Evolutionary conservation across 371 early-diverging fungal genomes (phyloP).

Genomic region (Zychaea mexicana): DNA sequence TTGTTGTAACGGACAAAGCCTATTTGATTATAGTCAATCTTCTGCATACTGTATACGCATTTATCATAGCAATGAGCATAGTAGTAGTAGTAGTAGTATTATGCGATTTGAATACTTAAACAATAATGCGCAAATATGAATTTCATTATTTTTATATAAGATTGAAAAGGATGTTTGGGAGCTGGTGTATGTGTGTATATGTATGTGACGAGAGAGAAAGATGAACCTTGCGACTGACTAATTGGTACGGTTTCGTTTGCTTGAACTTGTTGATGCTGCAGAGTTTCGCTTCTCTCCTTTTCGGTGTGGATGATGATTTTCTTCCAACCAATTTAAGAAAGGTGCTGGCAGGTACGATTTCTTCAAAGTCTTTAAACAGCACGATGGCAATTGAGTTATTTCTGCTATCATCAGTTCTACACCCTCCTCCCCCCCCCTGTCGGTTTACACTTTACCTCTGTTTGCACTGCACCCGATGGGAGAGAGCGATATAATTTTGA

Average conservation of each 20-base stretch:
- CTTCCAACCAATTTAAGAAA: neutral
- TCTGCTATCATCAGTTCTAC: neutral
- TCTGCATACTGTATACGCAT: too few relatives aligned
- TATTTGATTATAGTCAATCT: too few relatives aligned
- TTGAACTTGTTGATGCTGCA: neutral
- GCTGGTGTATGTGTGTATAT: too few relatives aligned
- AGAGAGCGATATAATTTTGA: conserved; percentile 59
- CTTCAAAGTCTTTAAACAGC: conserved; percentile 2
- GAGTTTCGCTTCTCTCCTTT: neutral
- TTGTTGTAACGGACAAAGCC: too few relatives aligned
- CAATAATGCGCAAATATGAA: too few relatives aligned
- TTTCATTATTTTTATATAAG: too few relatives aligned
- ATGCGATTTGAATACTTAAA: too few relatives aligned
- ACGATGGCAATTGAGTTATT: neutral
- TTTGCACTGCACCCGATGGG: conserved; percentile 35
- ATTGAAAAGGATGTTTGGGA: too few relatives aligned
- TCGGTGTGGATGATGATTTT: conserved; percentile 1
- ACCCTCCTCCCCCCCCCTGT: neutral
- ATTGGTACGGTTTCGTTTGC: neutral
- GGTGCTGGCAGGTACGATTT: conserved; percentile 5
- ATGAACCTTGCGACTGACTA: too few relatives aligned
- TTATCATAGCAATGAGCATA: too few relatives aligned
- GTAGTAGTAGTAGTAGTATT: too few relatives aligned
- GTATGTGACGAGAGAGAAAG: neutral
- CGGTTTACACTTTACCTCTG: conserved; percentile 35